Percentiles rank a stretch among this genome's conserved stretches.
These are phyloP conservation scores for Leptodermis oblonga DNA, from an alignment of 257 asterid genomes.

Conservation along the genomic window DNA sequence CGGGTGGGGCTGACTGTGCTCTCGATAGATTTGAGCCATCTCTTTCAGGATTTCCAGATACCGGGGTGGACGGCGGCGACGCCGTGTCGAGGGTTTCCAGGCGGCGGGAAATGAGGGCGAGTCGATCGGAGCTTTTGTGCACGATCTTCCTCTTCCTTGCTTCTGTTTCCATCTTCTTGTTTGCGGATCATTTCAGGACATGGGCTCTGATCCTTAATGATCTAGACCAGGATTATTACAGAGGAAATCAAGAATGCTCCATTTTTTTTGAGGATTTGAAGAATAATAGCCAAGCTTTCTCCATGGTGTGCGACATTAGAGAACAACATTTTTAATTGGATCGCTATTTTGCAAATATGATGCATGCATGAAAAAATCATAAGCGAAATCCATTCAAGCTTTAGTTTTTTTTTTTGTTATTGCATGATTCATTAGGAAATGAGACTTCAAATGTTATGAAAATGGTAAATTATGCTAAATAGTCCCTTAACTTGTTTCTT, in stretches of 20 bases:
- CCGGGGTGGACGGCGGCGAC: neutral
- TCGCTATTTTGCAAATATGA: too few relatives aligned
- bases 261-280: neutral
- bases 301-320: neutral
- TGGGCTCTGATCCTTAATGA: neutral
- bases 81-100: constrained; percentile 23
- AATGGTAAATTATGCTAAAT: too few relatives aligned
- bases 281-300: neutral
- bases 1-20: constrained; percentile 5
- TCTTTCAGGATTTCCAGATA: neutral
- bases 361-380: too few relatives aligned
- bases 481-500: too few relatives aligned
- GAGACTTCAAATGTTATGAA: too few relatives aligned
- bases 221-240: neutral
- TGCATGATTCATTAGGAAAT: too few relatives aligned
- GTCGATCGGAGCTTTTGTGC: constrained; percentile 40
- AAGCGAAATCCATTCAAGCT: too few relatives aligned
- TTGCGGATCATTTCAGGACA: too few relatives aligned
- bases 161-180: constrained; percentile 41
- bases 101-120: constrained; percentile 54
- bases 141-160: constrained; percentile 53
- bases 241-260: neutral
- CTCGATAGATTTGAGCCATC: neutral
- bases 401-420: too few relatives aligned
- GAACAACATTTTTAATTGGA: too few relatives aligned